Conservation (phyloP, 352 stramenopile genomes). For the Phytophthora fragariae region DNA sequence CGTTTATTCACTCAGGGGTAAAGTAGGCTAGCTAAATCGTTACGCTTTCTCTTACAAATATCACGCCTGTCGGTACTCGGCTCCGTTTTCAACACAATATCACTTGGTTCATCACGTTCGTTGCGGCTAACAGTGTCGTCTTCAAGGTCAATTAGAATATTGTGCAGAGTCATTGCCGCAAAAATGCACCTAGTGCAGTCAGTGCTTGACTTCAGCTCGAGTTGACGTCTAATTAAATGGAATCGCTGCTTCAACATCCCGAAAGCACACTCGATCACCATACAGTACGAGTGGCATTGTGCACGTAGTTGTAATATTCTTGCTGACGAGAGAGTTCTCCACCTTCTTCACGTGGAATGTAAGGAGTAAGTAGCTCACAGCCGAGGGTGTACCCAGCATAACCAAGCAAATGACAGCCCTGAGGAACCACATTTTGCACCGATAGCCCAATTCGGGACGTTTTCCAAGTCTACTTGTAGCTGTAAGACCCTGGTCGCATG, state of each 20-base stretch:
- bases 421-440: neutral
- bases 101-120: neutral
- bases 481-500: neutral
- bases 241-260: neutral
- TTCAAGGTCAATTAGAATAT: slow-evolving; percentile 1
- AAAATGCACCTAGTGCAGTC: neutral
- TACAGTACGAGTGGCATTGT: neutral
- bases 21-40: no score
- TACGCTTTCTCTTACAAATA: no score
- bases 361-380: neutral
- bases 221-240: neutral
- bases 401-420: neutral
- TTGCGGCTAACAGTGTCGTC: neutral
- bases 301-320: neutral
- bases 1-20: neutral
- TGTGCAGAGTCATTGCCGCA: neutral
- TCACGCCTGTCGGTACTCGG: no score
- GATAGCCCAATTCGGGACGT: neutral
- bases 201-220: neutral
- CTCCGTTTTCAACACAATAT: no score
- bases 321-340: neutral
- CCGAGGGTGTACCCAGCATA: neutral
- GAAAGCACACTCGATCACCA: neutral
- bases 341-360: neutral
- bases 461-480: neutral